Evolutionary conservation across 1,139 yeast species (phyloP).

Genomic region (Suhomyces maxii): DNA sequence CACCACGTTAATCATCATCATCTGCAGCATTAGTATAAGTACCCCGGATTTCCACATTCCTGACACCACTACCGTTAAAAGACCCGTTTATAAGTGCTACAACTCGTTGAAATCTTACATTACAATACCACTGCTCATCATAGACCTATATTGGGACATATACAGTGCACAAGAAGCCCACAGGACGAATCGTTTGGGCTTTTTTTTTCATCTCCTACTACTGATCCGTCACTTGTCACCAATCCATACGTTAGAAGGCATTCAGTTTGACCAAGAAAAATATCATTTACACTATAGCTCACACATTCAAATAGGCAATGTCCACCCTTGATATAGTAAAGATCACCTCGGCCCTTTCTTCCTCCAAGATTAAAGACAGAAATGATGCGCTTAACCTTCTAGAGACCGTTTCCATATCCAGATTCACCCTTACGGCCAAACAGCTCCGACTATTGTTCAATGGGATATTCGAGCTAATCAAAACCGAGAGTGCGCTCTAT

Average conservation of each 20-base stretch:
- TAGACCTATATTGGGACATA: too few species aligned
- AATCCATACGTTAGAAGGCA: background rate
- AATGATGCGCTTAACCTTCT: constrained; percentile 49
- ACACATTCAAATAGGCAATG: constrained; percentile 12
- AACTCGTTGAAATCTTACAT: too few species aligned
- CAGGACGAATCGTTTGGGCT: too few species aligned
- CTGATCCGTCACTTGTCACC: background rate
- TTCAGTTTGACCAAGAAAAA: background rate
- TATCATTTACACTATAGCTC: background rate
- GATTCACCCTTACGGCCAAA: constrained; percentile 21
- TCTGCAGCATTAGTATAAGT: too few species aligned
- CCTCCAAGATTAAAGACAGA: constrained; percentile 54
- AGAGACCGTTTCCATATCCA: constrained; percentile 29
- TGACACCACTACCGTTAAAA: too few species aligned
- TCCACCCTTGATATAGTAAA: constrained; percentile 23
- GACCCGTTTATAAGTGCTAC: too few species aligned
- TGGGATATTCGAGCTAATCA: constrained; percentile 41
- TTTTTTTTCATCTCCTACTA: too few species aligned
- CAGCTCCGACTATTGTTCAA: constrained; percentile 31
- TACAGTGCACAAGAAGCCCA: too few species aligned
- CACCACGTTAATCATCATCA: too few species aligned
- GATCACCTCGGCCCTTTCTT: constrained; percentile 26
- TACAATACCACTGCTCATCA: too few species aligned
- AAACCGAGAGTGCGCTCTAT: constrained; percentile 40
- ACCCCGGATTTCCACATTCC: too few species aligned